These are phyloP conservation scores for Symbiodinium pilosum DNA, from an alignment of 73 alveolate genomes.

Conservation along the genomic window DNA sequence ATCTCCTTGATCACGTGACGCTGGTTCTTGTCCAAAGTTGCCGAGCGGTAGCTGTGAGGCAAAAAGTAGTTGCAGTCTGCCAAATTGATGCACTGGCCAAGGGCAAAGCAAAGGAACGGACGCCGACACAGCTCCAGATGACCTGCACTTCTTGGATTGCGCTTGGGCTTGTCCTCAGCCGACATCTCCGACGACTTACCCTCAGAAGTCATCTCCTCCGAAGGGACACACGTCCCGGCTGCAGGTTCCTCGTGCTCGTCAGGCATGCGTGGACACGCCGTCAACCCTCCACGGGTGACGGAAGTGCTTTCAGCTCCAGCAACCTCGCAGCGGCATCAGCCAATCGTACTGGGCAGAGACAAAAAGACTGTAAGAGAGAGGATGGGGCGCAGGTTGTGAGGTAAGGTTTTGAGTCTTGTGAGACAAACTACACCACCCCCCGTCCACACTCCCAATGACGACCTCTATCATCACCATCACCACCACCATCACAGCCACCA, in stretches of 20 bases:
- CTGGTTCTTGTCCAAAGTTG: constrained; percentile 85
- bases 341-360: not conserved
- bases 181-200: not conserved
- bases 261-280: too few species aligned
- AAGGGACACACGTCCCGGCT: not conserved
- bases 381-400: not conserved
- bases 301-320: not conserved
- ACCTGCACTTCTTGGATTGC: not conserved
- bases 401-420: not conserved
- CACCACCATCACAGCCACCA: too few species aligned
- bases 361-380: not conserved
- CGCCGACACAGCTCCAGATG: constrained; percentile 1
- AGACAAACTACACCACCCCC: not conserved
- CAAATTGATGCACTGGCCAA: not conserved
- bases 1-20: constrained; percentile 83
- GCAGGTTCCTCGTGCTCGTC: not conserved
- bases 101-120: not conserved
- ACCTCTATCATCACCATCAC: not conserved
- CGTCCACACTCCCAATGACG: not conserved
- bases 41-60: constrained; percentile 81
- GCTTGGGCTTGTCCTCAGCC: not conserved
- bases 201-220: not conserved
- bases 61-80: constrained; percentile 19
- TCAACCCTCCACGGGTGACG: too few species aligned
- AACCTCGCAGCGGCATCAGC: not conserved